phyloP scores from a whole-genome alignment of 768 basidiomycete species.

The Hysterangium stoloniferum region DNA sequence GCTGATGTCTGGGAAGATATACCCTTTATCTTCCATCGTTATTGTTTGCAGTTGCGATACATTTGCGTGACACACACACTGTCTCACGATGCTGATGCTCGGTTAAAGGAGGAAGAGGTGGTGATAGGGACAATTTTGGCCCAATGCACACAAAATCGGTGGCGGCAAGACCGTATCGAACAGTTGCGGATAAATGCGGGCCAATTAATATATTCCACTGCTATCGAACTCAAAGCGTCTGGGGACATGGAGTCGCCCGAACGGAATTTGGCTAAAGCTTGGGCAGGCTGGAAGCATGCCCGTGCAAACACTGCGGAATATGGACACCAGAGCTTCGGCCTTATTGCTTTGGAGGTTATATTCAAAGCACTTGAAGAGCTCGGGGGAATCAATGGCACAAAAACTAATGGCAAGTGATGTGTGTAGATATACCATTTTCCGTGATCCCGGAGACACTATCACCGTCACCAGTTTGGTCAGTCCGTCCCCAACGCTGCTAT shows the following conservation, averaged over 20 bases:
- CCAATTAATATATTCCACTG: slow-evolving; percentile 45
- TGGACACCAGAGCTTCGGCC: slow-evolving; percentile 51
- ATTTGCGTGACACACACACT: slow-evolving; percentile 63
- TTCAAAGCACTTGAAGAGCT: slow-evolving; percentile 45
- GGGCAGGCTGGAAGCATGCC: slow-evolving; percentile 59
- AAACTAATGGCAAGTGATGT: not conserved
- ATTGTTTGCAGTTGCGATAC: slow-evolving; percentile 60
- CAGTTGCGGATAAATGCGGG: slow-evolving; percentile 54
- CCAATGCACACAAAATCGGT: slow-evolving; percentile 54
- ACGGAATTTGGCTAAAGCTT: slow-evolving; percentile 41
- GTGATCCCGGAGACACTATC: no score
- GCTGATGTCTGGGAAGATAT: not conserved
- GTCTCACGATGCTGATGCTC: slow-evolving; percentile 44
- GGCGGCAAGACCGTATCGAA: slow-evolving; percentile 49
- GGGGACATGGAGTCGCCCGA: slow-evolving; percentile 21
- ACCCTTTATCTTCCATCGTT: slow-evolving; percentile 36
- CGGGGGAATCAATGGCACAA: not conserved
- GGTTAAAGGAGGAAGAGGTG: slow-evolving; percentile 64
- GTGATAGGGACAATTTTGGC: slow-evolving; percentile 69
- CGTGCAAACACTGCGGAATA: slow-evolving; percentile 26
- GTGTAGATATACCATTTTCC: no score
- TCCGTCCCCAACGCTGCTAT: no score
- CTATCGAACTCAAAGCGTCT: slow-evolving; percentile 24
- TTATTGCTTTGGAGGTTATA: slow-evolving; percentile 53
- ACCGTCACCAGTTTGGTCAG: no score